Base-by-base conservation (phyloP, 768 basidiomycete genomes). In the Kwoniella sp. region DNA sequence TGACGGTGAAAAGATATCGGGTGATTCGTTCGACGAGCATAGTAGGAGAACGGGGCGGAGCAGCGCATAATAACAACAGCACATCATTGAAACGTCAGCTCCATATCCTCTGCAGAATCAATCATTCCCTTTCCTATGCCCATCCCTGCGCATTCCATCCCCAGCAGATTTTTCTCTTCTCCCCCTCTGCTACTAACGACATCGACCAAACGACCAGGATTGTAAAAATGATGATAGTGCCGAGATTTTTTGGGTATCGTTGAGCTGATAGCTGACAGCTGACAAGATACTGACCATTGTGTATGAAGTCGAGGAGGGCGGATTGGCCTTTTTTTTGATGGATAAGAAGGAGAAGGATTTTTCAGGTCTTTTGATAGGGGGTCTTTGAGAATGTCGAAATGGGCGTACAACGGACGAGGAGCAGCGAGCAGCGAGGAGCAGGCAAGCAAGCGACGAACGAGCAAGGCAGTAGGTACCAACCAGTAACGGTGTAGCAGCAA, bases 221-320 rank as follows among this genome's bases (percentile, higher is more conserved):
- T n/a, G n/a, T n/a, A n/a, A n/a, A n/a, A n/a, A n/a, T n/a, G n/a
- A n/a, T n/a, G n/a, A n/a, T n/a, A n/a, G n/a, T n/a, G n/a, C n/a
- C n/a, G n/a, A n/a, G n/a, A n/a, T n/a, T n/a, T n/a, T n/a, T n/a
- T n/a, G n/a, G n/a, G n/a, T n/a, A n/a, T n/a, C n/a, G n/a, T n/a
- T n/a, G n/a, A n/a, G n/a, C n/a, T n/a, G n/a, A n/a, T n/a, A 33
- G 33, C 33, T 5, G 33, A 33, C 33, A 33, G 5, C 33, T 19
- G 40, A 44, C 17, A 15, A 44, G 19, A 29, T 30, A 62, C 60
- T 62, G 54, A 62, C 60, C 60, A 62, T 62, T 62, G 60, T 62
- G 10, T 19, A 30, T 60, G 49, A 61, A 53, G 60, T 54, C n/a
- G 48, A 24, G 22, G 52, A 46, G 53, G 40, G 60, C 54, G 40